Percentiles rank a stretch among this genome's conserved stretches.
Conservation (phyloP, 371 early-diverging fungal species). For the Mortierella sp. region DNA sequence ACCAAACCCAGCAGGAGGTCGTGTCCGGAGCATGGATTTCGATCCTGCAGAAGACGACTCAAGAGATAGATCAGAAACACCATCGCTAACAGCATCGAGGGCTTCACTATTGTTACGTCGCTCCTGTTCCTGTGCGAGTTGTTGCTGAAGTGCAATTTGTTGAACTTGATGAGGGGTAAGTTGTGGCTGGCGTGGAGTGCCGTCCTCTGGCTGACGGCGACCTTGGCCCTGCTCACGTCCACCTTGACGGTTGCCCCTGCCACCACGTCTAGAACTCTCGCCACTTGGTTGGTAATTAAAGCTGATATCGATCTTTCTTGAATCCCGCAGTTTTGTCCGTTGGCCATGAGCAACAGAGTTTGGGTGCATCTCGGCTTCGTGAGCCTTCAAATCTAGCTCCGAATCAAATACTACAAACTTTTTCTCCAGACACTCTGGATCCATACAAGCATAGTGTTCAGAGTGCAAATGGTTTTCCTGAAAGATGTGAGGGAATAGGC, state of each 20-base stretch:
- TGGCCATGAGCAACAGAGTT: conserved; percentile 26
- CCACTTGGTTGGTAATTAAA: conserved; percentile 43
- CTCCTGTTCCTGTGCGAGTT: conserved; percentile 45
- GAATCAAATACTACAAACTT: conserved; percentile 97
- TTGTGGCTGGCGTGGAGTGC: conserved; percentile 28
- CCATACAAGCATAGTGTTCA: conserved; percentile 87
- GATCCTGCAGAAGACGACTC: conserved; percentile 8
- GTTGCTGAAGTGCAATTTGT: conserved; percentile 40
- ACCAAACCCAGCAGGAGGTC: conserved; percentile 52
- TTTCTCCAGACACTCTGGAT: conserved; percentile 88
- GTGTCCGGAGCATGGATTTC: conserved; percentile 44
- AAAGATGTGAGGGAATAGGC: not conserved
- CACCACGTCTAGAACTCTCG: conserved; percentile 34
- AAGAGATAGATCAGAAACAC: conserved; percentile 19
- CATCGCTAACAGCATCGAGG: conserved; percentile 2
- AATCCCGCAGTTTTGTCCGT: conserved; percentile 28
- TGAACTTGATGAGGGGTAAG: conserved; percentile 46
- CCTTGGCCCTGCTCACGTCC: conserved; percentile 26
- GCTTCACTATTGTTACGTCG: conserved; percentile 34
- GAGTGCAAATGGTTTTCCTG: conserved; percentile 86
- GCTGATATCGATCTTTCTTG: conserved; percentile 44
- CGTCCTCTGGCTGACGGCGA: conserved; percentile 13
- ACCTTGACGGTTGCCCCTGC: conserved; percentile 32
- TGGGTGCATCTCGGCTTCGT: conserved; percentile 66
- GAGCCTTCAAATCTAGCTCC: conserved; percentile 91